Evolutionary conservation across 2,329 filamentous ascomycete genomes (phyloP).

Genomic region (Mollisia scopiformis): DNA sequence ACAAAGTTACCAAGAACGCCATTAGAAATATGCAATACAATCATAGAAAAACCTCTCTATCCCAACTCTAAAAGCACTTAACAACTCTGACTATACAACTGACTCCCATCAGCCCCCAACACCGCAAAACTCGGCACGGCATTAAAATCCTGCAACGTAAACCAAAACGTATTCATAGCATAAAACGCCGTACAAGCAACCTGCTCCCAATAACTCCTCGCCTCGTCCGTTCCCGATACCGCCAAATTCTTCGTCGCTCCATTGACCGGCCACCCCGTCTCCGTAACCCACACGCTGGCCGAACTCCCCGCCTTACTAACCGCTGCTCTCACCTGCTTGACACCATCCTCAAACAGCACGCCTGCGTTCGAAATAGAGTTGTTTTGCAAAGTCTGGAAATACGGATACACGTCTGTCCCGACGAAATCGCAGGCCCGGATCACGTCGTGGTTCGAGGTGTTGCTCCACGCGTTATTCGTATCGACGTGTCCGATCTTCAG

Average conservation of each 20-base stretch:
- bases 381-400: constrained; percentile 52
- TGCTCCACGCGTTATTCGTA: constrained; percentile 80
- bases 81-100: not conserved
- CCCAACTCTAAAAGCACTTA: not conserved
- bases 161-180: constrained; percentile 13
- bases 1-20: no score
- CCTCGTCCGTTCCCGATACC: not conserved
- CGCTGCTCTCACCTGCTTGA: not conserved
- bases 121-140: not conserved
- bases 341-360: not conserved
- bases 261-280: constrained; percentile 13
- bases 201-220: constrained; percentile 7
- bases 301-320: not conserved
- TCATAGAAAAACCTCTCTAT: not conserved
- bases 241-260: not conserved
- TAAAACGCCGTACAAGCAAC: constrained; percentile 13
- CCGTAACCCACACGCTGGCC: constrained; percentile 8
- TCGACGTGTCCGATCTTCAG: constrained; percentile 40
- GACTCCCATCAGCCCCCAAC: not conserved
- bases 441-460: constrained; percentile 69
- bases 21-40: not conserved
- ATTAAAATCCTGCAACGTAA: not conserved
- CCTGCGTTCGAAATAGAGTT: constrained; percentile 5
- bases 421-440: constrained; percentile 74
- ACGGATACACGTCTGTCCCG: constrained; percentile 80